These are phyloP conservation scores for Macrophomina tecta DNA, from an alignment of 2,329 filamentous ascomycete species.

Conservation along the genomic window DNA sequence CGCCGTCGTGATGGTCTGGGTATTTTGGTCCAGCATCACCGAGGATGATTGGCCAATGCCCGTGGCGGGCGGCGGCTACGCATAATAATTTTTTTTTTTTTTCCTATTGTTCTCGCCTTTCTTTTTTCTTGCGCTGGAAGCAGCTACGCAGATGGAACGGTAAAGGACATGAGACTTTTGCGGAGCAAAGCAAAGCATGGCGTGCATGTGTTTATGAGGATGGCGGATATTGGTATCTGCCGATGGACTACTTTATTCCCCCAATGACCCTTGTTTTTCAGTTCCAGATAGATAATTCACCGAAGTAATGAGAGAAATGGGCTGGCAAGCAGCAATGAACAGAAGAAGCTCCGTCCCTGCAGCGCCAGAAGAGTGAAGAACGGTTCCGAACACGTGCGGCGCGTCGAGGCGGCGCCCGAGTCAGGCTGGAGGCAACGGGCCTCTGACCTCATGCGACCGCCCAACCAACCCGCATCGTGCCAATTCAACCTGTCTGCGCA, in stretches of 20 bases:
- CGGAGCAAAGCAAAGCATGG: slow-evolving; percentile 25
- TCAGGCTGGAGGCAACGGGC: background rate
- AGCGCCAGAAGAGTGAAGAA: background rate
- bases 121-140: background rate
- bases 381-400: slow-evolving; percentile 9
- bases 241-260: slow-evolving; percentile 28
- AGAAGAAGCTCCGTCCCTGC: background rate
- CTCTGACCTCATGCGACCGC: slow-evolving; percentile 25
- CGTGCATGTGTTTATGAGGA: slow-evolving; percentile 27
- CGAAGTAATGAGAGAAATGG: slow-evolving; percentile 16
- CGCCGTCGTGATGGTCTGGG: slow-evolving; percentile 82
- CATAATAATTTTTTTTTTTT: slow-evolving; percentile 41
- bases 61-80: slow-evolving; percentile 46
- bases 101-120: slow-evolving; percentile 31
- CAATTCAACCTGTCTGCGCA: slow-evolving; percentile 11
- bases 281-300: slow-evolving; percentile 26
- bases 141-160: slow-evolving; percentile 6
- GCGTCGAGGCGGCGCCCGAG: slow-evolving; percentile 6
- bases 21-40: slow-evolving; percentile 99
- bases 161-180: slow-evolving; percentile 21
- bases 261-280: slow-evolving; percentile 17
- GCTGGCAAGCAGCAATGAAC: slow-evolving; percentile 12
- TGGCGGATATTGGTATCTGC: slow-evolving; percentile 13
- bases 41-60: slow-evolving; percentile 93
- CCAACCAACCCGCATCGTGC: background rate